A percentile compares a stretch with the other conserved stretches of the same genome.
phyloP scores from a whole-genome alignment of 768 basidiomycete genomes.

The Dendrothele bispora region DNA sequence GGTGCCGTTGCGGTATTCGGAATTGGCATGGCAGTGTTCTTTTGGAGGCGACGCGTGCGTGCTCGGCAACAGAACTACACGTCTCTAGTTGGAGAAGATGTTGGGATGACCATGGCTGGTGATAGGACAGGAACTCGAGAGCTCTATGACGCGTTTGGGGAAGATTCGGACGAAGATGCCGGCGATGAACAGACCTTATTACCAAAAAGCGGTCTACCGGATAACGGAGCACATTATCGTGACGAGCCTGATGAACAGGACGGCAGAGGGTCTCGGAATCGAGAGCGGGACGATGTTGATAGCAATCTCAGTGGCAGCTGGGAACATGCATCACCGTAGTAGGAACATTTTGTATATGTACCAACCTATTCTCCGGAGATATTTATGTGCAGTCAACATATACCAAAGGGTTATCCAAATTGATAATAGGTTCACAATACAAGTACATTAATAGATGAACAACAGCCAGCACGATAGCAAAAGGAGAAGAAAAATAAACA shows the following conservation, averaged over 20 bases:
- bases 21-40: constrained; percentile 59
- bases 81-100: constrained; percentile 61
- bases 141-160: constrained; percentile 95
- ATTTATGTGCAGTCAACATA: no score
- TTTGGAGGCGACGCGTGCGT: constrained; percentile 69
- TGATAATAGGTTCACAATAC: no score
- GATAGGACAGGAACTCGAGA: constrained; percentile 50
- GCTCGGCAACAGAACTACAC: constrained; percentile 49
- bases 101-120: constrained; percentile 60
- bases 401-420: no score
- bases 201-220: constrained; percentile 32
- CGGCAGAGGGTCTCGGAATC: neutral
- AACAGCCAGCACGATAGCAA: no score
- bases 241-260: neutral
- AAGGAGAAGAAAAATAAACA: constrained; percentile 15
- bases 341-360: no score
- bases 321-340: constrained; percentile 7
- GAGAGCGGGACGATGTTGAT: constrained; percentile 3
- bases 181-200: constrained; percentile 72
- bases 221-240: neutral
- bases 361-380: no score
- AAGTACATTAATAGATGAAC: no score
- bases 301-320: constrained; percentile 9
- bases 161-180: constrained; percentile 60
- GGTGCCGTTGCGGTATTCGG: constrained; percentile 75